These are phyloP conservation scores for Linanthus parryae DNA, from an alignment of 148 eudicot species.

Conservation along the genomic window DNA sequence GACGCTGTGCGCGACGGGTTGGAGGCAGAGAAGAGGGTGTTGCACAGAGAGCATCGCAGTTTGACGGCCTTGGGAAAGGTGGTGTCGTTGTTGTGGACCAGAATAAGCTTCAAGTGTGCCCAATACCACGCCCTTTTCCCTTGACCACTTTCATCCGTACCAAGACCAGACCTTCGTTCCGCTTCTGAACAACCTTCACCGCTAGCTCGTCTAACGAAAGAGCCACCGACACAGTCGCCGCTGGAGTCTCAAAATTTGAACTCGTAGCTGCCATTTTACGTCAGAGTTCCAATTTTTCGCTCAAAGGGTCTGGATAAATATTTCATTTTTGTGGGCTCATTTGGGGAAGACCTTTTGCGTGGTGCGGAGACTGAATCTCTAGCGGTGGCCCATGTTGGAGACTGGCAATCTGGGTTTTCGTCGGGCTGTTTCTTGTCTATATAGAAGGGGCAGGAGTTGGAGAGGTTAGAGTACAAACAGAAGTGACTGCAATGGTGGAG, in stretches of 20 bases:
- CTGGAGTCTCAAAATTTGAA: slow-evolving; percentile 14
- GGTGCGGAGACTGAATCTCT: neutral
- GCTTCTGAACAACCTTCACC: slow-evolving; percentile 54
- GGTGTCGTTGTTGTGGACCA: slow-evolving; percentile 53
- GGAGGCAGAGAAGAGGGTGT: slow-evolving; percentile 77
- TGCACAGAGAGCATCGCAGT: slow-evolving; percentile 69
- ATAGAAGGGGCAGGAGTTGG: no score
- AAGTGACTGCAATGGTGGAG: no score
- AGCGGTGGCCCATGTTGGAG: slow-evolving; percentile 10
- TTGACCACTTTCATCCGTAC: slow-evolving; percentile 79
- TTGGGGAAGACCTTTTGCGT: neutral
- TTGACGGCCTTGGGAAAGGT: slow-evolving; percentile 75
- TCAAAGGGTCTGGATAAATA: neutral
- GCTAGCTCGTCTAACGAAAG: slow-evolving; percentile 50
- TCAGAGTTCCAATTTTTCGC: neutral
- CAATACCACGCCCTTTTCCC: slow-evolving; percentile 99
- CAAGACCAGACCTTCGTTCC: slow-evolving; percentile 68
- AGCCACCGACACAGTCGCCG: slow-evolving; percentile 10
- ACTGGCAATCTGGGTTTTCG: slow-evolving; percentile 8
- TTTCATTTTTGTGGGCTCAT: neutral
- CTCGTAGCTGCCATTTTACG: slow-evolving; percentile 10
- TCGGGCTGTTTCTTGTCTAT: no score
- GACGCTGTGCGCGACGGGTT: slow-evolving; percentile 95
- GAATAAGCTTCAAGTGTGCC: slow-evolving; percentile 75
- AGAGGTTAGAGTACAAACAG: no score